Conservation (phyloP, 306 rosid species). For the Canavalia ensiformis region DNA sequence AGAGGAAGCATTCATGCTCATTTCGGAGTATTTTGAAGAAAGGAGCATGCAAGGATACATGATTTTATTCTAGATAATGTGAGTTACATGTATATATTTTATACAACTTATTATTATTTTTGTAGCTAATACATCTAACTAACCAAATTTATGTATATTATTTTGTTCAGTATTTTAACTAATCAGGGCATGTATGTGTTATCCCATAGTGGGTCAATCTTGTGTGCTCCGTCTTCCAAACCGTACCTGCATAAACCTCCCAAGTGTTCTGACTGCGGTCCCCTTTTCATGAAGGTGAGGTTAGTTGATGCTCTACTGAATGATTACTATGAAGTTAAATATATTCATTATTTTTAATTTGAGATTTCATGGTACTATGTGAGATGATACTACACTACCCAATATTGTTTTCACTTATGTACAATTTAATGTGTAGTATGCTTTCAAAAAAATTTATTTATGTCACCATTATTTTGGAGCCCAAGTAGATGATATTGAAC, state of each 20-base stretch:
- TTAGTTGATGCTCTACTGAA: conserved; percentile 10
- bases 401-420: neutral
- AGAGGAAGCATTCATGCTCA: no score
- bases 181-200: conserved; percentile 73
- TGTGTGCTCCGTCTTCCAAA: conserved; percentile 72
- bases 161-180: no score
- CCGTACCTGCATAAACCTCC: conserved; percentile 86
- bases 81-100: no score
- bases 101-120: no score
- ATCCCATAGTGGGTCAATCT: conserved; percentile 65
- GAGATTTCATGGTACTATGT: neutral
- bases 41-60: no score
- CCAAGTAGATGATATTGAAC: neutral
- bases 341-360: neutral
- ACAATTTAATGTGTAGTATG: neutral
- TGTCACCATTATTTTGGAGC: neutral
- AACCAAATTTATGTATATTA: no score
- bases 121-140: no score
- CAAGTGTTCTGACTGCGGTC: conserved; percentile 83
- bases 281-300: conserved; percentile 84
- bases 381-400: neutral
- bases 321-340: neutral
- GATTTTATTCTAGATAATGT: no score
- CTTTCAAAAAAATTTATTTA: conserved; percentile 8
- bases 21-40: no score